Evolutionary conservation across 108 stramenopile genomes (phyloP), one percentile per base, ranked within the genome.

Genomic region (Phaeodactylum tricornutum): DNA sequence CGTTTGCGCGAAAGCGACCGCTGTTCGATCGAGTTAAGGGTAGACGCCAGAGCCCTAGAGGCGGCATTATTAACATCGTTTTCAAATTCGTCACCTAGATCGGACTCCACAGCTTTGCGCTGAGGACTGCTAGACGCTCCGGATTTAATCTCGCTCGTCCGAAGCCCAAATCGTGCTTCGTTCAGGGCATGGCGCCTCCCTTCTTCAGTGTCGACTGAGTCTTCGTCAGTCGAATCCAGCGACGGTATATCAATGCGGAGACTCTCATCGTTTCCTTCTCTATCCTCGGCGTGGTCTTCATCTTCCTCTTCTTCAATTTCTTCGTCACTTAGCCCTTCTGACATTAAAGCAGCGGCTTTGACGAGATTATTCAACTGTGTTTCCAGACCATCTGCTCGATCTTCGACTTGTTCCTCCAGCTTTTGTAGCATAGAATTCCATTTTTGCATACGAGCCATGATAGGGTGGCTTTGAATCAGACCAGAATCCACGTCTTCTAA

Each of bases 161-260:
- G 58, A 50, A 93, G 52, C 43, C 73, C 77, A 58, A 86, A 78
- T 44, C 80, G 69, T 21, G 84, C 71, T 40, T 91, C 85, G 41
- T 79, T 65, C 29, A 72, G 48, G 2, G 72, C 23, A n/a, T n/a
- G n/a, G 31, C 34, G 37, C 34, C 31, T 43, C 26, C 22, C 27
- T 43, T 52, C 40, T 28, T 24, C 50, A 15, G 34, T 14, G 3
- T 52, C 19, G 50, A 29, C 41, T 2, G 12, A 40, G 12, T 53
- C 36, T 15, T 29, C 41, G 3, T 25, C 25, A 11, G 37, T 20
- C 26, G 26, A 15, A 24, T 40, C 53, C 14, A 11, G 12, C 35
- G 14, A 29, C 16, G 29, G 26, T n/a, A 21, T 21, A n/a, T 29
- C 49, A 39, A 16, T 20, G 29, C 25, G 46, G 9, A 15, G n/a